A percentile compares a stretch with the other conserved stretches of the same genome.
Evolutionary conservation across 2,329 filamentous ascomycete genomes (phyloP).

Genomic region (Sphaerostilbella broomeana): DNA sequence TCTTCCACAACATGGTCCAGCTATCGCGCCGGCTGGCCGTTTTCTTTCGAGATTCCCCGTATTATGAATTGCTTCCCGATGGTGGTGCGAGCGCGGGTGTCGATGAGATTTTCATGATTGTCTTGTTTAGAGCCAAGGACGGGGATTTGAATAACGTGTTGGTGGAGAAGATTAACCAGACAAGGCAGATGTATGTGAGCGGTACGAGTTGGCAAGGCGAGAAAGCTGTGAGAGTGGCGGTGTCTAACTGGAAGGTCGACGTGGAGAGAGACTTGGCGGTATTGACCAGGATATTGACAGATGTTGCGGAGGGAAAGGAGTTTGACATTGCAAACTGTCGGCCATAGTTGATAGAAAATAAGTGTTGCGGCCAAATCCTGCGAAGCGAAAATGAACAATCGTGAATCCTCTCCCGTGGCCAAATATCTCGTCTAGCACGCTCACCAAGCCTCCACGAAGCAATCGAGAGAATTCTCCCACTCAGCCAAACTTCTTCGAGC

Average conservation of each 20-base stretch:
- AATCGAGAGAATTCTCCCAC: no score
- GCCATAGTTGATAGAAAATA: neutral
- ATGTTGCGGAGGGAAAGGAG: slow-evolving; percentile 33
- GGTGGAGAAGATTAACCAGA: slow-evolving; percentile 66
- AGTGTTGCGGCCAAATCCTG: no score
- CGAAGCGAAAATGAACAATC: no score
- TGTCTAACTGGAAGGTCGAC: slow-evolving; percentile 78
- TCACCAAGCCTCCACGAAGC: no score
- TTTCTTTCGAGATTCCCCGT: slow-evolving; percentile 53
- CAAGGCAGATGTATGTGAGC: slow-evolving; percentile 72
- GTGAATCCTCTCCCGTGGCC: no score
- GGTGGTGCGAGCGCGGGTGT: slow-evolving; percentile 35
- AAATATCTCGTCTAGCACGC: slow-evolving; percentile 6
- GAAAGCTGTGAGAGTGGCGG: slow-evolving; percentile 73
- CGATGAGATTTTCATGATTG: slow-evolving; percentile 53
- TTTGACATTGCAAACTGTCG: slow-evolving; percentile 21
- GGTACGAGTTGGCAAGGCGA: slow-evolving; percentile 70
- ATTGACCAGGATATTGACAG: slow-evolving; percentile 56
- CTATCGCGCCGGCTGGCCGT: slow-evolving; percentile 62
- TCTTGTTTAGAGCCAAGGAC: slow-evolving; percentile 70
- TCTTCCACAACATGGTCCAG: slow-evolving; percentile 65
- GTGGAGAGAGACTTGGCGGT: slow-evolving; percentile 58
- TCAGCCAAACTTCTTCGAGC: slow-evolving; percentile 52
- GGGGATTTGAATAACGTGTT: slow-evolving; percentile 55
- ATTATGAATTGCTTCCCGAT: slow-evolving; percentile 61